Evolutionary conservation across 225 moss, liverwort and hornwort species (phyloP).

Genomic region (Polytrichum commune): DNA sequence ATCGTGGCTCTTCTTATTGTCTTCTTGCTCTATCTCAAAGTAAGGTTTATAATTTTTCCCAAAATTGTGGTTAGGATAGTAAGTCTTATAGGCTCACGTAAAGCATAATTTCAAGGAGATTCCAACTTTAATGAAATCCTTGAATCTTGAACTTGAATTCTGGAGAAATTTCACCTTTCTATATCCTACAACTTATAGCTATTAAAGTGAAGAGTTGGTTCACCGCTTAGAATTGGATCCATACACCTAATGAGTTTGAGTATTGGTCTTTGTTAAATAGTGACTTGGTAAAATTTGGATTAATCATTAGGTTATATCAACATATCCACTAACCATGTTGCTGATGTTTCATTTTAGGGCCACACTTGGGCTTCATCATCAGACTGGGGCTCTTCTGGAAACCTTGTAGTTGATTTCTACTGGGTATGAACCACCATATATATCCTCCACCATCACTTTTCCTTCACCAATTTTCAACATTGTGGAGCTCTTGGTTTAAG

Average conservation of each 20-base stretch:
- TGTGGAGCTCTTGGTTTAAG: not conserved
- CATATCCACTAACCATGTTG: conserved; percentile 1
- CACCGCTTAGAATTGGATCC: too few species aligned
- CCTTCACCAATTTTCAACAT: not conserved
- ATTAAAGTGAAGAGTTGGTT: too few species aligned
- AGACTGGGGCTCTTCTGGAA: conserved; percentile 87
- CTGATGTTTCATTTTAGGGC: conserved; percentile 45
- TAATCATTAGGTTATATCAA: not conserved
- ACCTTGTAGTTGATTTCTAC: conserved; percentile 77
- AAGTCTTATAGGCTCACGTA: too few species aligned
- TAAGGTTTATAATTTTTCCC: conserved; percentile 20
- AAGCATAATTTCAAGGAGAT: too few species aligned
- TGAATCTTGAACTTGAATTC: too few species aligned
- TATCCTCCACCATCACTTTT: not conserved
- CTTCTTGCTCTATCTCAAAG: conserved; percentile 71
- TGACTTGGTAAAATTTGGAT: not conserved
- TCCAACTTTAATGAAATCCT: too few species aligned
- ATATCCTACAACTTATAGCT: too few species aligned
- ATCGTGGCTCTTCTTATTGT: conserved; percentile 57
- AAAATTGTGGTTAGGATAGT: not conserved
- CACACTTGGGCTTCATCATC: conserved; percentile 74
- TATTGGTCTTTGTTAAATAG: not conserved
- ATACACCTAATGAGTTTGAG: not conserved
- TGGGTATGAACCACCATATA: conserved; percentile 51
- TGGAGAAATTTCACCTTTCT: too few species aligned